phyloP scores from a whole-genome alignment of 768 basidiomycete genomes.

The Phlegmacium glaucopus region DNA sequence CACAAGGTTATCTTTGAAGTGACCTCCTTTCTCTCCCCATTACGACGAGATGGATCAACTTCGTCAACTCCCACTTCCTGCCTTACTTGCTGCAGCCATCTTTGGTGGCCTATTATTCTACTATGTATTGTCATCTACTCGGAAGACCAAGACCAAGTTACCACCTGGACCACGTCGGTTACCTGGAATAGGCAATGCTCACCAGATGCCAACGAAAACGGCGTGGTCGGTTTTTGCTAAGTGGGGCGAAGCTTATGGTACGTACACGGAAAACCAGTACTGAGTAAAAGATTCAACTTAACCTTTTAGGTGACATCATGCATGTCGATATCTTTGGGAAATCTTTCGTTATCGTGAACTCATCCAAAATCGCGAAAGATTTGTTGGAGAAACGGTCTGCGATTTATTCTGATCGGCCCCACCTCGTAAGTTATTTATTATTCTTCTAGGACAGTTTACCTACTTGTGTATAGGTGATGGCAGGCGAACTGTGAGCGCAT shows the following conservation, averaged over 20 bases:
- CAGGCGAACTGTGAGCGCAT: slow-evolving; percentile 11
- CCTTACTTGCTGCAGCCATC: not conserved
- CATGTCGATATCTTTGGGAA: slow-evolving; percentile 1
- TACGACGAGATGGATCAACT: too few species aligned
- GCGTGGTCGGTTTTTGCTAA: slow-evolving; percentile 17
- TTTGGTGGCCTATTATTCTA: slow-evolving; percentile 2
- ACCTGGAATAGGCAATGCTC: slow-evolving; percentile 21
- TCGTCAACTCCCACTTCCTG: too few species aligned
- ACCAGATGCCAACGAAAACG: slow-evolving; percentile 17
- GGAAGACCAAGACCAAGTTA: slow-evolving; percentile 14
- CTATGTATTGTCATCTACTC: slow-evolving; percentile 3
- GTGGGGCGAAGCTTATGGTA: slow-evolving; percentile 18
- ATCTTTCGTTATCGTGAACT: slow-evolving; percentile 13
- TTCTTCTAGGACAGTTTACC: not conserved
- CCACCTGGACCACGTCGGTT: slow-evolving; percentile 19
- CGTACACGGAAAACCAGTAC: not conserved
- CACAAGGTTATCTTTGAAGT: too few species aligned
- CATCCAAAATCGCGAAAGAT: slow-evolving; percentile 12
- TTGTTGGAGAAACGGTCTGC: slow-evolving; percentile 14
- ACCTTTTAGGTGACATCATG: slow-evolving; percentile 34
- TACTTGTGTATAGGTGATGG: slow-evolving; percentile 8
- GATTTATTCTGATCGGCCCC: slow-evolving; percentile 24
- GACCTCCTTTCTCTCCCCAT: too few species aligned
- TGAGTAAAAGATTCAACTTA: not conserved
- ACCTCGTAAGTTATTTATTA: slow-evolving; percentile 15